Percentiles rank a stretch among this genome's conserved stretches.
These are phyloP conservation scores for Vanderwaltozyma verrucispora DNA, from an alignment of 805 yeast genomes.

Conservation along the genomic window DNA sequence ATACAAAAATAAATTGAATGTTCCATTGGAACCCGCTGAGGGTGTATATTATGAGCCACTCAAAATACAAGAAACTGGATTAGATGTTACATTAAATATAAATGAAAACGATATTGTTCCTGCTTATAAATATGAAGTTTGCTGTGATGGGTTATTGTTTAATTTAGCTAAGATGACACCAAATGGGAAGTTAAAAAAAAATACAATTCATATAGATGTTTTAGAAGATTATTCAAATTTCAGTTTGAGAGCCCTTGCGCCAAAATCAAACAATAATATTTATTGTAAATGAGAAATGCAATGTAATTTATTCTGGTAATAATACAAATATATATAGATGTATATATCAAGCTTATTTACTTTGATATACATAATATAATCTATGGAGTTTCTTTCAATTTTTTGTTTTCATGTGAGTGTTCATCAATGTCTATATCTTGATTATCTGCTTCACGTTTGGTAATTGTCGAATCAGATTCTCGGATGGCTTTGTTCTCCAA, in stretches of 20 bases:
- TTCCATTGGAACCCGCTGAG: slow-evolving; percentile 7
- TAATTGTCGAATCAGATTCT: slow-evolving; percentile 3
- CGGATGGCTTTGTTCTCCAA: too few species aligned
- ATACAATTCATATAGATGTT: neutral
- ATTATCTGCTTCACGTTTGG: slow-evolving; percentile 9
- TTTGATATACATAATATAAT: neutral
- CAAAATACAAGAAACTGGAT: slow-evolving; percentile 2
- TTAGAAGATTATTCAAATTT: neutral
- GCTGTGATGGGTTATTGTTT: slow-evolving; percentile 24
- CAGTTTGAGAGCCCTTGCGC: neutral
- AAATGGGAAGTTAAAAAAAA: neutral
- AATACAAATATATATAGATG: too few species aligned
- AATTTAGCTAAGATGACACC: slow-evolving; percentile 12
- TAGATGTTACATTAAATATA: slow-evolving; percentile 10
- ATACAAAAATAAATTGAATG: slow-evolving; percentile 11
- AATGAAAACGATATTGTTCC: neutral
- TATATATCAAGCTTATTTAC: neutral
- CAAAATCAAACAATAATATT: too few species aligned
- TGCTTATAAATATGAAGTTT: slow-evolving; percentile 14
- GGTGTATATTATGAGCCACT: slow-evolving; percentile 11
- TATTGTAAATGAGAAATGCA: too few species aligned
- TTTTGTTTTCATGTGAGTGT: neutral
- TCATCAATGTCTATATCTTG: slow-evolving; percentile 1
- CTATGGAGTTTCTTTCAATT: neutral
- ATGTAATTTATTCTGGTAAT: too few species aligned